Evolutionary conservation across 441 rosid species (phyloP), one percentile per base, ranked within the genome.

Genomic region (Euphorbia celastroides): DNA sequence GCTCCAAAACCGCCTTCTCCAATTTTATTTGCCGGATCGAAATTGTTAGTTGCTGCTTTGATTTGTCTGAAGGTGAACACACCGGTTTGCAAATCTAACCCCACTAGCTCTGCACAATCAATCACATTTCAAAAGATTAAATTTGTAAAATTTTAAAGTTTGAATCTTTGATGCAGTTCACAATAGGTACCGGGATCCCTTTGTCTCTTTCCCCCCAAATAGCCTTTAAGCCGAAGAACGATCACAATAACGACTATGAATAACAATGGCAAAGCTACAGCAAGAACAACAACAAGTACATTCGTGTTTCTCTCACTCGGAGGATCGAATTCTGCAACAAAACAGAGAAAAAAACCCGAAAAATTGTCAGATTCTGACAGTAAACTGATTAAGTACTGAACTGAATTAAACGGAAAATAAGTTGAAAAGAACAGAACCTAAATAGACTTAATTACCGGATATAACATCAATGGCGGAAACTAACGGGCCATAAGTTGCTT

Each of bases 401-500:
- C 3, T 10, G 59, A 25, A 55, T 32, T 30, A 17, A 58, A 3
- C 4, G 9, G 38, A 34, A 34, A 34, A 9, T 34, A 34, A 34
- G 9, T 4, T 34, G 19, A 16, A 38, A 22, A 19, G 13, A 36
- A 74, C 52, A n/a, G n/a, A n/a, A n/a, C n/a, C n/a, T n/a, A n/a
- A n/a, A n/a, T n/a, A n/a, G n/a, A n/a, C n/a, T n/a, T n/a, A n/a
- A n/a, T 69, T 60, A 42, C 77, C 67, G 23, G 62, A 20, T 30
- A 54, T 19, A 2, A 74, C 66, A 31, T 55, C 65, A 28, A 74
- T 74, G 48, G 63, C 67, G n/a, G 73, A 74, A 28, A 74, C 61
- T 27, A 69, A 52, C 41, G 73, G 73, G 23, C 77, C 73, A 69
- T 69, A 74, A 50, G 2, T 12, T 64, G 61, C 70, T 60, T 19